A percentile compares a stretch with the other conserved stretches of the same genome.
Evolutionary conservation across 2,329 filamentous ascomycete genomes (phyloP).

Genomic region (Cytospora mali): DNA sequence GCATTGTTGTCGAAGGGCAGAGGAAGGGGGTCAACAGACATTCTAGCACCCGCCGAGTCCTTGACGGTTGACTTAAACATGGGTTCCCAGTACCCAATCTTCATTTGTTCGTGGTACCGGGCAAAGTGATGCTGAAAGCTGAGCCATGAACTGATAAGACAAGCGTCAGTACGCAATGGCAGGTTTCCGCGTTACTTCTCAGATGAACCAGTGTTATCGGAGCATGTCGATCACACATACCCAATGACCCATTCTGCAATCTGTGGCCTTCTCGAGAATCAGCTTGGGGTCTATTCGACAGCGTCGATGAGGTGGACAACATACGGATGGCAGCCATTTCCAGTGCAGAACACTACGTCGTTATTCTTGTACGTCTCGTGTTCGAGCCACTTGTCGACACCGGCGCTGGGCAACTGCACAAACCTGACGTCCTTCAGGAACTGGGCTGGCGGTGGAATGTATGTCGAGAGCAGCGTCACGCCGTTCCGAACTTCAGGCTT

Average conservation of each 20-base stretch:
- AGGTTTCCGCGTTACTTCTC: neutral
- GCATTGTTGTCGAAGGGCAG: neutral
- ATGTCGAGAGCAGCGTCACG: conserved; percentile 44
- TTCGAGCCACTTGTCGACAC: conserved; percentile 45
- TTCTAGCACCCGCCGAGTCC: neutral
- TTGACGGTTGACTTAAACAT: conserved; percentile 25
- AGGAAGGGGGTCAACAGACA: neutral
- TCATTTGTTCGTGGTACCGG: neutral
- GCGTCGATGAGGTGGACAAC: conserved; percentile 27
- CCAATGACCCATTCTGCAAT: neutral
- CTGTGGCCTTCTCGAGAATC: neutral
- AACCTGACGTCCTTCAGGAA: conserved; percentile 43
- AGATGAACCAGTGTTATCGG: neutral
- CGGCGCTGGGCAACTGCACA: conserved; percentile 49
- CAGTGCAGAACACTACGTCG: conserved; percentile 43
- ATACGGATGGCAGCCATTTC: conserved; percentile 47
- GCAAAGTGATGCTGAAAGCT: neutral
- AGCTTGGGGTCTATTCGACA: neutral
- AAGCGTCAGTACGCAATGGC: neutral
- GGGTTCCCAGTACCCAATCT: neutral
- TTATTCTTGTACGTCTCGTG: conserved; percentile 40
- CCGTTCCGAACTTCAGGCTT: conserved; percentile 40
- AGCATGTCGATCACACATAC: neutral
- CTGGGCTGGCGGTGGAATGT: conserved; percentile 37
- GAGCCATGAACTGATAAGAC: neutral